phyloP scores from a whole-genome alignment of 148 eudicot species.

The Beta vulgaris region DNA sequence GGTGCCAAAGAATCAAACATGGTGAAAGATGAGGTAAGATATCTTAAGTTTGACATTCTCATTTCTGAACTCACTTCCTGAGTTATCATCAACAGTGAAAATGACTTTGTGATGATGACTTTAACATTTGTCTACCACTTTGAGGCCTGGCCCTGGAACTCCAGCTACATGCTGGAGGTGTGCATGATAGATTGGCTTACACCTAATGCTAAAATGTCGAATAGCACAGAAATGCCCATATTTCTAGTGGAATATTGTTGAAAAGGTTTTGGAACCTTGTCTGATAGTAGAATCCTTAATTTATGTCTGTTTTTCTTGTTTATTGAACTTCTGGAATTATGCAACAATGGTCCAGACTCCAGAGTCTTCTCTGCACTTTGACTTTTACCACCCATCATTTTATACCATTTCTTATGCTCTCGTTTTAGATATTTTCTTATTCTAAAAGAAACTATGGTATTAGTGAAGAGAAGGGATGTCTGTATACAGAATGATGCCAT shows the following conservation, averaged over 20 bases:
- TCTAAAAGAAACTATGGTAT: too few species aligned
- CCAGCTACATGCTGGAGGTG: background rate
- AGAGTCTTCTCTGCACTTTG: too few species aligned
- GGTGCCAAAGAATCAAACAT: constrained; percentile 83
- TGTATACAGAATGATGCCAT: too few species aligned
- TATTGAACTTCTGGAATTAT: background rate
- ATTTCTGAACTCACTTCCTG: background rate
- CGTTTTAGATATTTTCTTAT: too few species aligned
- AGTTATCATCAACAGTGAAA: background rate
- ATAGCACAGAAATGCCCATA: background rate
- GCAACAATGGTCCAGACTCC: background rate
- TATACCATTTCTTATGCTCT: too few species aligned
- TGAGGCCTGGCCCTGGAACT: background rate
- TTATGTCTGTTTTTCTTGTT: background rate
- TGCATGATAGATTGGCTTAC: background rate
- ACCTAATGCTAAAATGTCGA: background rate
- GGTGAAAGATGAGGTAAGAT: constrained; percentile 75
- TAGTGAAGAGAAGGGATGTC: too few species aligned
- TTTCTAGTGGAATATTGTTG: background rate
- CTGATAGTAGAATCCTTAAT: background rate
- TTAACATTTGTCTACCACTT: too few species aligned
- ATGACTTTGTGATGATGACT: background rate
- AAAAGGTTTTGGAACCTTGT: background rate
- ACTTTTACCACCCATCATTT: too few species aligned
- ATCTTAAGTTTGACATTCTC: background rate